phyloP scores from a whole-genome alignment of 129 eudicot genomes.

The Artemisia tridentata region DNA sequence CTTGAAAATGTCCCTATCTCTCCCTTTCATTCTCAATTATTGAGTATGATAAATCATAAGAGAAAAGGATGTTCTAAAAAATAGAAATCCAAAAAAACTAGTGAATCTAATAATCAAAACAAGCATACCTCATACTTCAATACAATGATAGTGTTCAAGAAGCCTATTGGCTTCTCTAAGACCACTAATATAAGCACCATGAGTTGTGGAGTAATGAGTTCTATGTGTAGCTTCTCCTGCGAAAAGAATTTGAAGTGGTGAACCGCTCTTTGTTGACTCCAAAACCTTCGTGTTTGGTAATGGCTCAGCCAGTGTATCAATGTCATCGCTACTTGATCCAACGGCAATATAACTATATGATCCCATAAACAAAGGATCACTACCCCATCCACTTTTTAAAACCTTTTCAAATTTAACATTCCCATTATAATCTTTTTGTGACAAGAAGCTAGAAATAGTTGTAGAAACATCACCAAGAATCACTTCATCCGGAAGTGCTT shows the following conservation, averaged over 20 bases:
- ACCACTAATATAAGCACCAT: constrained; percentile 94
- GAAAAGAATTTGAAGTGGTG: constrained; percentile 69
- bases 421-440: constrained; percentile 18
- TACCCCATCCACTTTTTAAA: constrained; percentile 78
- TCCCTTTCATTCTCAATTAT: constrained; percentile 32
- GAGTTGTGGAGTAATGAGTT: constrained; percentile 92
- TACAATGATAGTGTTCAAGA: constrained; percentile 63
- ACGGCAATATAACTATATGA: constrained; percentile 87
- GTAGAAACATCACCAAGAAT: constrained; percentile 57
- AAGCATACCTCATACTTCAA: constrained; percentile 36
- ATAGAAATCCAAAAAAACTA: constrained; percentile 18
- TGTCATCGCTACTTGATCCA: constrained; percentile 73
- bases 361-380: constrained; percentile 84
- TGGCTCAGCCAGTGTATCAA: constrained; percentile 69
- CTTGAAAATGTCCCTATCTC: constrained; percentile 36
- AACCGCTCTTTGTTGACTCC: constrained; percentile 11
- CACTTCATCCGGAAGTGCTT: constrained; percentile 54
- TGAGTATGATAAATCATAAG: constrained; percentile 32
- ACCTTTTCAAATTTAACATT: constrained; percentile 38
- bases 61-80: constrained; percentile 37
- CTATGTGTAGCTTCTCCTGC: constrained; percentile 98
- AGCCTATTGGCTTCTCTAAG: constrained; percentile 96
- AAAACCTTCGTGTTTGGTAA: constrained; percentile 43
- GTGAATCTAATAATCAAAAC: constrained; percentile 28
- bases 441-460: constrained; percentile 58